Evolutionary conservation across 78 protist genomes (phyloP), one percentile per base, ranked within the genome.

Genomic region (Blattamonas nauphoetae): DNA sequence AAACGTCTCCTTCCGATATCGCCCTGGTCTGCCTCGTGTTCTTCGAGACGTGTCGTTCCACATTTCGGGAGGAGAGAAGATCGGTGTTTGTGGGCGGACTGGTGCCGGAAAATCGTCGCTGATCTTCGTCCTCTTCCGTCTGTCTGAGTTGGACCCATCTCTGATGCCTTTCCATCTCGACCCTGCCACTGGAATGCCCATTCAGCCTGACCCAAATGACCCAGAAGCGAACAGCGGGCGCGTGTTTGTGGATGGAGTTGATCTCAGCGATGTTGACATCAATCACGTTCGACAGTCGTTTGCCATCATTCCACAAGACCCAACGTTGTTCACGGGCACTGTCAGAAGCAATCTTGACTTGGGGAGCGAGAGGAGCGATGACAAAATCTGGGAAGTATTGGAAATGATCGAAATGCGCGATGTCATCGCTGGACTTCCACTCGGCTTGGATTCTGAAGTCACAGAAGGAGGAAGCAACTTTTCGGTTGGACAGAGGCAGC

Each of bases 281-380:
- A 43, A 43, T 33, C 89, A 45, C 45, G 79, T 94, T 36, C 92
- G 98, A 34, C 34, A 78, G 32, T 85, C 84, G 36, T 88, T n/a
- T n/a, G n/a, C n/a, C n/a, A n/a, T n/a, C n/a, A n/a, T n/a, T n/a
- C n/a, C n/a, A n/a, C n/a, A n/a, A n/a, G n/a, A n/a, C n/a, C n/a
- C n/a, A n/a, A n/a, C n/a, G n/a, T n/a, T n/a, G n/a, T n/a, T n/a
- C n/a, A 95, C 35, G 78, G 96, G 6, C 92, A 94, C 90, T 94
- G 94, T 42, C 96, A 97, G 29, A 97, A 96, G 91, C 96, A 93
- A 41, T 94, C 98, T 38, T 86, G 86, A 0, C 84, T 95, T 46
- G 92, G 95, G 91, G 44, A 29, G 81, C 95, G n/a, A 88, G 64
- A 38, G 42, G 82, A n/a, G n/a, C n/a, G n/a, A n/a, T n/a, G n/a